Evolutionary conservation across 1,284 basidiomycete genomes (phyloP).

Genomic region (Chiua sp.): DNA sequence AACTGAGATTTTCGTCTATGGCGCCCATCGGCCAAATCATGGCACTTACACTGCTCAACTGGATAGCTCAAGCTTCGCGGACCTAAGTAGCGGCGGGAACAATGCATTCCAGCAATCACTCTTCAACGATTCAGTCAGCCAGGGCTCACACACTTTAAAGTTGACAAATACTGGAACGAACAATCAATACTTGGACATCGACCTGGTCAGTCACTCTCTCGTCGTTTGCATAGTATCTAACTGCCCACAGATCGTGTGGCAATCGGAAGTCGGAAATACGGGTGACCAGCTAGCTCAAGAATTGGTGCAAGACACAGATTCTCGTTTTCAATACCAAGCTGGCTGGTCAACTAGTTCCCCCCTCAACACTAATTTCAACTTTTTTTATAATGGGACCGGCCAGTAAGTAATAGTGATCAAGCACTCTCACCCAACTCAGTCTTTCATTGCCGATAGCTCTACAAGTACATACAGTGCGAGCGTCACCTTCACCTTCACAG

Average conservation of each 20-base stretch:
- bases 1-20: slow-evolving; percentile 40
- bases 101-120: slow-evolving; percentile 33
- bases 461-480: slow-evolving; percentile 32
- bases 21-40: slow-evolving; percentile 37
- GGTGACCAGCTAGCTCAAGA: slow-evolving; percentile 21
- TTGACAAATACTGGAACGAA: slow-evolving; percentile 36
- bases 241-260: slow-evolving; percentile 30
- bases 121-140: slow-evolving; percentile 34
- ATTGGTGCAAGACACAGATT: slow-evolving; percentile 32
- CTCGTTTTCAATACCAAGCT: slow-evolving; percentile 35
- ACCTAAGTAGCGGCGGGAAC: slow-evolving; percentile 11
- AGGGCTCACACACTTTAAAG: slow-evolving; percentile 30
- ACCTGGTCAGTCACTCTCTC: slow-evolving; percentile 30
- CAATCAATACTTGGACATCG: slow-evolving; percentile 36
- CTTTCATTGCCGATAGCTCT: slow-evolving; percentile 18
- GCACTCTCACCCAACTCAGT: neutral
- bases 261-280: slow-evolving; percentile 34
- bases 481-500: slow-evolving; percentile 37
- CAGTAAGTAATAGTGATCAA: slow-evolving; percentile 34
- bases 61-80: slow-evolving; percentile 25
- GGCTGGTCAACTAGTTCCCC: slow-evolving; percentile 29
- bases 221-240: neutral
- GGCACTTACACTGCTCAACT: slow-evolving; percentile 40
- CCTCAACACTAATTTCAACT: slow-evolving; percentile 18
- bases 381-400: slow-evolving; percentile 36